phyloP scores from a whole-genome alignment of 768 basidiomycete species.

The Cyathus striatus region DNA sequence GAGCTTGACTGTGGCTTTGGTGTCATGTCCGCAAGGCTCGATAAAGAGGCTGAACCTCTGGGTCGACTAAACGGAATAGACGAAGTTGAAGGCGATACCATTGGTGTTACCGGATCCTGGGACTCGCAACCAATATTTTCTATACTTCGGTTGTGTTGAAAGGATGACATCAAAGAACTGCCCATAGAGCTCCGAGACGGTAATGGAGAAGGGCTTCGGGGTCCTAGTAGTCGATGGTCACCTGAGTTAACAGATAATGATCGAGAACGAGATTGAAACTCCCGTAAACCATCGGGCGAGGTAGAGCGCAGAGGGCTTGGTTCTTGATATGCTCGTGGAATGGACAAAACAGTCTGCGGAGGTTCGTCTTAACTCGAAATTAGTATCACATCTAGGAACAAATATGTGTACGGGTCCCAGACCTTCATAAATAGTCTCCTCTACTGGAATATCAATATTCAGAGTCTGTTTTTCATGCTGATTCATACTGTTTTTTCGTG shows the following conservation, averaged over 20 bases:
- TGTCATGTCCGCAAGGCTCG: conserved; percentile 47
- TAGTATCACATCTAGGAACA: conserved; percentile 4
- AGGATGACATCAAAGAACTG: too few relatives aligned
- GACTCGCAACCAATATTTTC: too few relatives aligned
- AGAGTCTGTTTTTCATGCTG: conserved; percentile 50
- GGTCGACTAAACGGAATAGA: too few relatives aligned
- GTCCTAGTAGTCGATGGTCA: conserved; percentile 65
- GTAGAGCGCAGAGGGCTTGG: conserved; percentile 36
- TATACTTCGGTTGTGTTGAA: too few relatives aligned
- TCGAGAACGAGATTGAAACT: conserved; percentile 31
- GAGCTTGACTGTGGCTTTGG: conserved; percentile 36
- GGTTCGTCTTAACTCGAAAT: conserved; percentile 46
- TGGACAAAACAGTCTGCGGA: conserved; percentile 47
- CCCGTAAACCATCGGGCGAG: too few relatives aligned
- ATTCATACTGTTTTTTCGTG: conserved; percentile 77
- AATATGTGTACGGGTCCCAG: conserved; percentile 11
- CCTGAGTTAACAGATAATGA: conserved; percentile 42
- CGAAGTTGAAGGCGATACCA: too few relatives aligned
- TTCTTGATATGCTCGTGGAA: conserved; percentile 48
- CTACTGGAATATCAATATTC: conserved; percentile 40
- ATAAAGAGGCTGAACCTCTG: too few relatives aligned
- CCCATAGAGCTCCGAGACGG: conserved; percentile 45
- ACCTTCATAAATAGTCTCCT: conserved; percentile 81
- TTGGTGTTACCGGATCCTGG: too few relatives aligned
- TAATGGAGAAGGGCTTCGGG: conserved; percentile 70